phyloP scores from a whole-genome alignment of 2,329 filamentous ascomycete genomes.

The Knoxdaviesia capensis region DNA sequence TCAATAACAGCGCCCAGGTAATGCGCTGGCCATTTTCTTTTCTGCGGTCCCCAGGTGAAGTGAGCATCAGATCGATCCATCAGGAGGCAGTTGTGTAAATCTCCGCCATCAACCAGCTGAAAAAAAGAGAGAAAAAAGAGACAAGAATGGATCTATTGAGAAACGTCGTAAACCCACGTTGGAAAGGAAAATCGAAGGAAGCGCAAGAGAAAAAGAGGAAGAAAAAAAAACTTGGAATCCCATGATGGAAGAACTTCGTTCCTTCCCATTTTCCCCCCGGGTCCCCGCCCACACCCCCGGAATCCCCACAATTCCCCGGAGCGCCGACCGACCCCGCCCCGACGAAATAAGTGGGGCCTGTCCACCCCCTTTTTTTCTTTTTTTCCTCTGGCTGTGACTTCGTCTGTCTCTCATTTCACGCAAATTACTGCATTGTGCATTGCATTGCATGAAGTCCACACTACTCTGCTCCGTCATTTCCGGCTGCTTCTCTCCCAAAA shows the following conservation, averaged over 20 bases:
- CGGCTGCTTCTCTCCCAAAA: too few species aligned
- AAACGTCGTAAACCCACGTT: neutral
- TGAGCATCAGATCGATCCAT: neutral
- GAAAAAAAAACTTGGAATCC: constrained; percentile 5
- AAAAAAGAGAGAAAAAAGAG: neutral
- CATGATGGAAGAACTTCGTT: too few species aligned
- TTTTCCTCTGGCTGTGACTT: constrained; percentile 7
- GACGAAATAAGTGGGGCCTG: constrained; percentile 9
- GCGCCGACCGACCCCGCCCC: too few species aligned
- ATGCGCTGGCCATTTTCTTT: too few species aligned
- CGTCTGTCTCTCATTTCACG: constrained; percentile 6
- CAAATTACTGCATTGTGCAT: constrained; percentile 6
- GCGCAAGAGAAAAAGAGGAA: too few species aligned
- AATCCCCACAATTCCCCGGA: too few species aligned
- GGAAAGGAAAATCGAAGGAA: neutral
- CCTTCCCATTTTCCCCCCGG: too few species aligned
- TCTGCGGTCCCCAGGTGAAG: too few species aligned
- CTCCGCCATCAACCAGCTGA: neutral
- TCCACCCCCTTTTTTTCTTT: constrained; percentile 16
- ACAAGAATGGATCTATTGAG: neutral
- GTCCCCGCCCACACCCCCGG: too few species aligned
- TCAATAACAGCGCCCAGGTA: too few species aligned
- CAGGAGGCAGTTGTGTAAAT: neutral
- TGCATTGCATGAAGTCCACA: too few species aligned
- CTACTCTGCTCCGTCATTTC: too few species aligned